phyloP scores from a whole-genome alignment of 2,329 filamentous ascomycete genomes.

The Sclerotinia nivalis region DNA sequence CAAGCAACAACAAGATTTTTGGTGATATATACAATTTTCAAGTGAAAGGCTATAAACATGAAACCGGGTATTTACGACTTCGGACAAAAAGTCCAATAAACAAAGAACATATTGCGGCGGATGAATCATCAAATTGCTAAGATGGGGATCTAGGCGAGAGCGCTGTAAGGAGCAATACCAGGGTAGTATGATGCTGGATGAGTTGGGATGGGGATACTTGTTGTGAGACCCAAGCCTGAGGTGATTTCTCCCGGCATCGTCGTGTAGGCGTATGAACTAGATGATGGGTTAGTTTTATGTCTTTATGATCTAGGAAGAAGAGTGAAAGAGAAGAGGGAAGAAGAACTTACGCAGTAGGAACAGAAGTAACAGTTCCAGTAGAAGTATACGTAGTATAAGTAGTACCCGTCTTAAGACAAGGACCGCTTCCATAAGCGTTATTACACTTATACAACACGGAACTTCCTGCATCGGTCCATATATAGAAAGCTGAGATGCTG shows the following conservation, averaged over 20 bases:
- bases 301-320: background rate
- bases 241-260: conserved; percentile 34
- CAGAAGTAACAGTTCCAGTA: conserved; percentile 22
- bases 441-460: conserved; percentile 49
- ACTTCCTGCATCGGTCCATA: conserved; percentile 53
- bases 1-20: background rate
- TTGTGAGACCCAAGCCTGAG: conserved; percentile 28
- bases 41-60: background rate
- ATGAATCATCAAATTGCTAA: background rate
- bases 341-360: conserved; percentile 25
- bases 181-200: conserved; percentile 29
- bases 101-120: background rate
- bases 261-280: conserved; percentile 27
- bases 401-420: conserved; percentile 44
- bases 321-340: background rate
- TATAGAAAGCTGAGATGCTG: conserved; percentile 51
- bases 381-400: conserved; percentile 27
- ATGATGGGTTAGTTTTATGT: conserved; percentile 5
- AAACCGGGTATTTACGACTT: background rate
- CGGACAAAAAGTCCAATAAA: background rate
- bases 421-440: conserved; percentile 51
- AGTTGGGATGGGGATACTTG: conserved; percentile 32
- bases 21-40: background rate
- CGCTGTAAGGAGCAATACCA: conserved; percentile 27
- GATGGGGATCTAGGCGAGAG: conserved; percentile 21